A percentile compares a stretch with the other conserved stretches of the same genome.
These are phyloP conservation scores for Eutrema salsugineum DNA, from an alignment of 441 rosid genomes.

Conservation along the genomic window DNA sequence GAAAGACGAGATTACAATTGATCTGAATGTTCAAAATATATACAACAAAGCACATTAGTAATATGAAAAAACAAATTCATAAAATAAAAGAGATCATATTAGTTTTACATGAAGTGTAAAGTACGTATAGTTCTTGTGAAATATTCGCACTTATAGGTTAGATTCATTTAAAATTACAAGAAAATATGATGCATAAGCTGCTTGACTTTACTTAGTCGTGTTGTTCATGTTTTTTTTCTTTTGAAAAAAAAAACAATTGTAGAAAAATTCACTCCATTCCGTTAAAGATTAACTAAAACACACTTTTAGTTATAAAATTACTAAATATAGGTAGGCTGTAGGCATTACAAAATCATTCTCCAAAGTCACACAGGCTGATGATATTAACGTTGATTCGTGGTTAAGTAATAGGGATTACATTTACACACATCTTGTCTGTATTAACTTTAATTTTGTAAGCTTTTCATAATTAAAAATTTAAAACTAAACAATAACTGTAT, in stretches of 20 bases:
- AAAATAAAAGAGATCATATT: neutral
- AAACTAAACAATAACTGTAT: neutral
- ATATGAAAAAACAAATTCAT: neutral
- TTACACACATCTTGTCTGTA: neutral
- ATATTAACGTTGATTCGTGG: slow-evolving; percentile 19
- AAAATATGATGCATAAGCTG: slow-evolving; percentile 6
- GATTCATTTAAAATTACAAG: neutral
- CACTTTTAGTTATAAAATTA: slow-evolving; percentile 22
- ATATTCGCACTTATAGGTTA: neutral
- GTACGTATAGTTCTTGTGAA: neutral
- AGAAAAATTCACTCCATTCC: neutral
- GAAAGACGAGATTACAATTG: neutral
- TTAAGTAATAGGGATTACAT: slow-evolving; percentile 28
- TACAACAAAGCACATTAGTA: neutral
- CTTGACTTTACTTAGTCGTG: slow-evolving; percentile 30
- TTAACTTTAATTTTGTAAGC: neutral
- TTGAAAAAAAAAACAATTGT: neutral
- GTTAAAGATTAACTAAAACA: slow-evolving; percentile 29
- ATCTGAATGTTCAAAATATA: neutral
- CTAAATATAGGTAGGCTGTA: slow-evolving; percentile 24
- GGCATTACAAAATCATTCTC: slow-evolving; percentile 24
- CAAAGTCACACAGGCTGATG: slow-evolving; percentile 15
- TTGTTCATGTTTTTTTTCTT: slow-evolving; percentile 1
- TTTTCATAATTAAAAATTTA: too few species aligned
- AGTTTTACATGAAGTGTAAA: neutral